Percentiles rank a stretch among this genome's conserved stretches.
These are phyloP conservation scores for Euryodendron excelsum DNA, from an alignment of 148 eudicot species.

Conservation along the genomic window DNA sequence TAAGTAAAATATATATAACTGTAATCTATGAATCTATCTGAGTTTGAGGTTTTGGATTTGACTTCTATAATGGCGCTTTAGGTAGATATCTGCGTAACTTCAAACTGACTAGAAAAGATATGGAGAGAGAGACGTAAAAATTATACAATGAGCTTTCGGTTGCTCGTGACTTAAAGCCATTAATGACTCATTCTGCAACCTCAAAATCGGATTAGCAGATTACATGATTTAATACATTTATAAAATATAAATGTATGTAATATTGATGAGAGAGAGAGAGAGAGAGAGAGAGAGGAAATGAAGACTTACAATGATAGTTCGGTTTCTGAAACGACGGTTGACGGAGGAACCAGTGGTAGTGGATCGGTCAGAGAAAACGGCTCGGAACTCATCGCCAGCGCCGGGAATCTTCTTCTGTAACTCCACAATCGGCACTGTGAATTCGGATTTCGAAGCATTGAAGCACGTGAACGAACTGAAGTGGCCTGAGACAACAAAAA, in stretches of 20 bases:
- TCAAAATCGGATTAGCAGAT: neutral
- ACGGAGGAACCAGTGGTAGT: neutral
- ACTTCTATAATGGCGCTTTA: neutral
- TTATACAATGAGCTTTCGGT: neutral
- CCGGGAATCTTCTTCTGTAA: constrained; percentile 5
- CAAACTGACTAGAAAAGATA: too few relatives aligned
- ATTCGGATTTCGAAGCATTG: neutral
- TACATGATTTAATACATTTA: neutral
- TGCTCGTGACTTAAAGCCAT: neutral
- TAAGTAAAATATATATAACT: too few relatives aligned
- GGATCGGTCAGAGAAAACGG: neutral
- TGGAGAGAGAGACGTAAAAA: too few relatives aligned
- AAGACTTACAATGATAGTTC: constrained; percentile 6
- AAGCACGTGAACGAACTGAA: neutral
- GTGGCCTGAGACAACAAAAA: neutral
- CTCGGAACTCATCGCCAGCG: neutral
- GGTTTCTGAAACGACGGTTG: constrained; percentile 12
- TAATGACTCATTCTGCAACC: neutral
- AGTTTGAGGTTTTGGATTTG: neutral
- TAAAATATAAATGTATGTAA: neutral
- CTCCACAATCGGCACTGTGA: neutral
- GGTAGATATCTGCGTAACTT: neutral
- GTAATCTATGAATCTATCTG: neutral
- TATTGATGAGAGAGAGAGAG: neutral
- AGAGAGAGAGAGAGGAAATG: constrained; percentile 6